phyloP scores from a whole-genome alignment of 2,329 filamentous ascomycete species.

The Ambrosiella beaveri region DNA sequence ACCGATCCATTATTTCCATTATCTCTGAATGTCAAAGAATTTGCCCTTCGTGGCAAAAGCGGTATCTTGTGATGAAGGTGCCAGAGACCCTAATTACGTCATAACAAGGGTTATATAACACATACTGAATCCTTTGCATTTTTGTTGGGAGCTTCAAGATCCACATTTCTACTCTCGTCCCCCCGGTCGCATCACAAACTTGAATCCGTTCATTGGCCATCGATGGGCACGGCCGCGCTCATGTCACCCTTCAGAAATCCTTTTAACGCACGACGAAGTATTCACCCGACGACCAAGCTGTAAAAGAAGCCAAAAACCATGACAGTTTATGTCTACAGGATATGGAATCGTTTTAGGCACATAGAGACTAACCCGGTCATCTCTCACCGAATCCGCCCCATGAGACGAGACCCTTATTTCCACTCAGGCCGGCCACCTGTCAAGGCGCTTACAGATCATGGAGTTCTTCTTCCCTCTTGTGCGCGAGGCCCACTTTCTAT shows the following conservation, averaged over 20 bases:
- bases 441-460: no score
- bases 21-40: background rate
- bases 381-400: no score
- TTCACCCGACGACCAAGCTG: background rate
- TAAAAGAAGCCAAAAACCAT: no score
- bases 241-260: background rate
- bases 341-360: no score
- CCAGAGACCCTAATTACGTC: background rate
- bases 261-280: background rate
- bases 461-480: no score
- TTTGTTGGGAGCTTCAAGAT: background rate
- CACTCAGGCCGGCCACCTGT: no score
- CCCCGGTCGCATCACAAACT: background rate
- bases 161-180: background rate
- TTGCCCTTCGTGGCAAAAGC: background rate
- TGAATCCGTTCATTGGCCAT: background rate
- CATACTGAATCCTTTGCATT: background rate
- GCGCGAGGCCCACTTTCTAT: no score
- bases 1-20: background rate
- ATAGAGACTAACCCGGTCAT: no score
- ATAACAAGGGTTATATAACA: background rate
- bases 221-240: background rate
- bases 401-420: no score
- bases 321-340: no score
- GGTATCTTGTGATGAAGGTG: background rate